Evolutionary conservation across 169 alveolate genomes (phyloP).

Genomic region (Cryptosporidium meleagridis): DNA sequence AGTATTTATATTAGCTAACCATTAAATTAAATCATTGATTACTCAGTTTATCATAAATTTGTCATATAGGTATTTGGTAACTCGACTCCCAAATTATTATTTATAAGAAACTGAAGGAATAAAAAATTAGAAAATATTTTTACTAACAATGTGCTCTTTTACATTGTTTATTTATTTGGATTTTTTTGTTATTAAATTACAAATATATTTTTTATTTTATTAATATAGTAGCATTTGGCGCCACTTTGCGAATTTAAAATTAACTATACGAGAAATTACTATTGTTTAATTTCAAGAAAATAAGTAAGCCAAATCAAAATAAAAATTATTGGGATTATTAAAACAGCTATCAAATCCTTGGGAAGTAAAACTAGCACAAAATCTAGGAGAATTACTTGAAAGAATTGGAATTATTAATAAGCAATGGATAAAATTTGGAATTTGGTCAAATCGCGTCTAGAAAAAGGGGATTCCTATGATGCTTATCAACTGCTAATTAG

Average conservation of each 20-base stretch:
- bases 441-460: slow-evolving; percentile 9
- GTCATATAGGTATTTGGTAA: not conserved
- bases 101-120: too few relatives aligned
- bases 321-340: not conserved
- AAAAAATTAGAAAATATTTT: too few relatives aligned
- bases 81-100: too few relatives aligned
- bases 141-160: too few relatives aligned
- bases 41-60: not conserved
- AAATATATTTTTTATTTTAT: too few relatives aligned
- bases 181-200: not conserved
- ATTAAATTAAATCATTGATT: too few relatives aligned
- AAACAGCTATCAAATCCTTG: not conserved
- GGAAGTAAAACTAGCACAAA: not conserved
- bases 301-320: not conserved
- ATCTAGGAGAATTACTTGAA: not conserved
- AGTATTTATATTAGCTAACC: not conserved
- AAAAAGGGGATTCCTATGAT: slow-evolving; percentile 59
- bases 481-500: slow-evolving; percentile 46
- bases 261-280: not conserved
- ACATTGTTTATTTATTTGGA: too few relatives aligned
- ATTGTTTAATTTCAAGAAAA: not conserved
- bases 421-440: slow-evolving; percentile 63
- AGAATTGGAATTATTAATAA: not conserved
- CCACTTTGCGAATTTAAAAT: not conserved
- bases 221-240: not conserved